These are phyloP conservation scores for Rhodosporidiobolus odoratus DNA, from an alignment of 768 basidiomycete genomes.

Conservation along the genomic window DNA sequence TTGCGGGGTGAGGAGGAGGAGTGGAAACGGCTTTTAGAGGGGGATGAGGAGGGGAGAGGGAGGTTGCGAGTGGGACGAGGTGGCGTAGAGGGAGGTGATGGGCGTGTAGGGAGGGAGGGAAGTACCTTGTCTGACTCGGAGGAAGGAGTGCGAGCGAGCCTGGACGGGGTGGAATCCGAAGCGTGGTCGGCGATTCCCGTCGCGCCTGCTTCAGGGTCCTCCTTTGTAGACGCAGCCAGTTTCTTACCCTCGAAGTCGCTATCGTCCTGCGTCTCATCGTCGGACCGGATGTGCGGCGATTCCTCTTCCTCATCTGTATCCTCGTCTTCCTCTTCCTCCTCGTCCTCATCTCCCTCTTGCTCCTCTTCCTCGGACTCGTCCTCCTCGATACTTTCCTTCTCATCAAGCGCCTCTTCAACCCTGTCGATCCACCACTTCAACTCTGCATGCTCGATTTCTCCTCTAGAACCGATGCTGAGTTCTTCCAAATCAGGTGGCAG, in stretches of 20 bases:
- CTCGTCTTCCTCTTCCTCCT: not conserved
- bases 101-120: not conserved
- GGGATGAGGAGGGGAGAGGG: not conserved
- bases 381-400: too few relatives aligned
- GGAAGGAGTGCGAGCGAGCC: too few relatives aligned
- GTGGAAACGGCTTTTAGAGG: too few relatives aligned
- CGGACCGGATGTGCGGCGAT: not conserved
- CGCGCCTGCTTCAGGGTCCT: too few relatives aligned
- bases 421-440: slow-evolving; percentile 3
- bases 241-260: too few relatives aligned
- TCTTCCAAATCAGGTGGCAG: slow-evolving; percentile 9
- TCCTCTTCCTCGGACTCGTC: not conserved
- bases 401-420: not conserved
- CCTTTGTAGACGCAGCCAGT: too few relatives aligned
- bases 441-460: not conserved
- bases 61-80: not conserved
- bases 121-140: not conserved
- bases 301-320: not conserved
- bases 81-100: not conserved
- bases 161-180: too few relatives aligned
- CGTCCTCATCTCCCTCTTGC: not conserved
- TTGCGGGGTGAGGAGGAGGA: not conserved
- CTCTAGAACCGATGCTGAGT: slow-evolving; percentile 1
- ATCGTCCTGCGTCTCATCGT: not conserved
- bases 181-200: too few relatives aligned